Conservation (phyloP, 257 asterid species). For the Ilex asprella region DNA sequence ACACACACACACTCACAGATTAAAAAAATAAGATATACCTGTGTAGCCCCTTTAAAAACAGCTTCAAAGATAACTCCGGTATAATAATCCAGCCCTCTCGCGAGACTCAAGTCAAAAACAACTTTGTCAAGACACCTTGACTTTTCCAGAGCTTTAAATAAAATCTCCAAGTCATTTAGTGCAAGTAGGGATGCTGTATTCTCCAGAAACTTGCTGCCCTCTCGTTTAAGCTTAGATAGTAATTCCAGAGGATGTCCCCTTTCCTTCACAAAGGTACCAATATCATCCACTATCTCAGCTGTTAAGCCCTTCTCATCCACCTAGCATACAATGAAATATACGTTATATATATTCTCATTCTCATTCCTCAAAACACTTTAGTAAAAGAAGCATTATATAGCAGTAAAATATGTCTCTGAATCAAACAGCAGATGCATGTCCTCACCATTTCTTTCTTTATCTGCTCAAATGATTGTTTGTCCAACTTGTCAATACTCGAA, state of each 20-base stretch:
- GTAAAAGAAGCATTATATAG: too few relatives aligned
- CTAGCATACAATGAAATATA: slow-evolving; percentile 20
- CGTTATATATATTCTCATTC: background rate
- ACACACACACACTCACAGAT: background rate
- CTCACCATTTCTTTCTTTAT: slow-evolving; percentile 89
- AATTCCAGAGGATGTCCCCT: slow-evolving; percentile 84
- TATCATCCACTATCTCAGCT: slow-evolving; percentile 64
- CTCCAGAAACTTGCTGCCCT: slow-evolving; percentile 59
- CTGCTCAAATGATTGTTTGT: slow-evolving; percentile 88
- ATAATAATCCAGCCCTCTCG: slow-evolving; percentile 97
- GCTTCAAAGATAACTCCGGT: slow-evolving; percentile 97
- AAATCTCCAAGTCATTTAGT: slow-evolving; percentile 69
- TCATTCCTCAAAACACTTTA: too few relatives aligned
- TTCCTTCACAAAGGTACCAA: slow-evolving; percentile 73
- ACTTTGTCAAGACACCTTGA: slow-evolving; percentile 64
- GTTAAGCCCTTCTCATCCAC: slow-evolving; percentile 89
- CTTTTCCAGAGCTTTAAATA: slow-evolving; percentile 66
- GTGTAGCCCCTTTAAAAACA: slow-evolving; percentile 77
- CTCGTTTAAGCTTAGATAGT: slow-evolving; percentile 48
- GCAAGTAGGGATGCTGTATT: slow-evolving; percentile 65
- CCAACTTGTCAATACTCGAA: slow-evolving; percentile 94
- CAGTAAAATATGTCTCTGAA: background rate
- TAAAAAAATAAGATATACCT: slow-evolving; percentile 33
- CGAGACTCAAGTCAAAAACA: slow-evolving; percentile 93
- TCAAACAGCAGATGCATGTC: slow-evolving; percentile 6